Base-by-base conservation (phyloP, 768 basidiomycete genomes). In the Agrocybe praecox region DNA sequence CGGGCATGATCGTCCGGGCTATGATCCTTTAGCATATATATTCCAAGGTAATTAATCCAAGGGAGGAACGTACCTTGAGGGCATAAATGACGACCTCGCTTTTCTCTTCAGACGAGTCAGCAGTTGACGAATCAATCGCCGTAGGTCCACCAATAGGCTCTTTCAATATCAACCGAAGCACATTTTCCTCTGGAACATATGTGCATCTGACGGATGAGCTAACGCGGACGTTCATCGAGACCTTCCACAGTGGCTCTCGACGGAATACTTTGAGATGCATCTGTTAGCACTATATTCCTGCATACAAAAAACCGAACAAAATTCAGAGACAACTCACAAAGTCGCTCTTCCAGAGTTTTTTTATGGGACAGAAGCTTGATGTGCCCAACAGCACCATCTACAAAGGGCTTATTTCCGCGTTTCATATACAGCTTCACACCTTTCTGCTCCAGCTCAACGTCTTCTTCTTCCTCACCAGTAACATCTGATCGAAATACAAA, bases 401-500 rank as follows among this genome's bases (percentile, higher is more conserved):
- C 76, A 65, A 87, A 89, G 18, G 82, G 77, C 47, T 72, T 75
- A 56, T 78, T 78, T 11, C 84, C 84, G 4, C 84, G 79, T 59
- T 84, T 85, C 42, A 81, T 64, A 61, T 80, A 88, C 19, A 89
- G 74, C 62, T 83, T 87, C 36, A 80, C 80, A 42, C 84, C 82
- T 60, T 83, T 87, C 56, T 87, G 73, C 60, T 87, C 87, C 46
- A 80, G 66, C 58, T 75, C 68, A 9, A 83, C 74, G 10, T 76
- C 73, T 68, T 90, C 88, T 46, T 81, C 77, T 65, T 90, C 88
- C 63, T 90, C 88, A 10, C 88, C 88, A 1, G 87, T 89, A 32
- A 78, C 22, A 63, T 69, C 81, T 82, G 55, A 42, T 18, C 36
- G 19, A 56, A 48, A 33, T 26, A 18, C 21, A 49, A 50, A 15